phyloP scores from a whole-genome alignment of 2,329 filamentous ascomycete genomes.

The Aspergillus sp. region DNA sequence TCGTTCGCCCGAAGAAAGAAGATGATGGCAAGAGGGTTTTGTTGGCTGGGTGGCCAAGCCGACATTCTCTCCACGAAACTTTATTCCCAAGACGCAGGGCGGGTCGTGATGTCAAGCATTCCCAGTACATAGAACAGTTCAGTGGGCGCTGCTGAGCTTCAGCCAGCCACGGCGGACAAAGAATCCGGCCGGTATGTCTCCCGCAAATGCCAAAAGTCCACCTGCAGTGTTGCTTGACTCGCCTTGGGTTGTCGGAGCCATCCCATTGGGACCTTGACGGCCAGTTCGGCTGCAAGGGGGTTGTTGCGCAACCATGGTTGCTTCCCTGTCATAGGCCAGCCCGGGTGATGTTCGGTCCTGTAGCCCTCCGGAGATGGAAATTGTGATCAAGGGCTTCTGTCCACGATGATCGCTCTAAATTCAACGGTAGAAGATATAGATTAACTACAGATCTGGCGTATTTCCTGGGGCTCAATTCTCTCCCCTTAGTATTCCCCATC shows the following conservation, averaged over 20 bases:
- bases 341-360: neutral
- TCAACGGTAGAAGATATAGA: neutral
- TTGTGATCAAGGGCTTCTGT: neutral
- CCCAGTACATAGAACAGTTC: neutral
- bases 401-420: neutral
- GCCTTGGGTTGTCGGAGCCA: neutral
- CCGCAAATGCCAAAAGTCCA: neutral
- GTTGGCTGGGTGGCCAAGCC: neutral
- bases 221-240: too few relatives aligned
- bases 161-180: neutral
- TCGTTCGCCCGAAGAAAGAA: too few relatives aligned
- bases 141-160: neutral
- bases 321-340: neutral
- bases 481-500: neutral
- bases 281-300: neutral
- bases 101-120: slow-evolving; percentile 3
- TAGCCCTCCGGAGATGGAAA: neutral
- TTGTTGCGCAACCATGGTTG: neutral
- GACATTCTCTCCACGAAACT: neutral
- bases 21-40: neutral
- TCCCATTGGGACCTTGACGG: neutral
- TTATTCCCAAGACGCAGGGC: neutral
- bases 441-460: neutral
- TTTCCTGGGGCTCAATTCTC: neutral
- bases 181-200: neutral